A percentile compares a stretch with the other conserved stretches of the same genome.
These are phyloP conservation scores for Phytophthora ramorum DNA, from an alignment of 352 stramenopile species.

Conservation along the genomic window DNA sequence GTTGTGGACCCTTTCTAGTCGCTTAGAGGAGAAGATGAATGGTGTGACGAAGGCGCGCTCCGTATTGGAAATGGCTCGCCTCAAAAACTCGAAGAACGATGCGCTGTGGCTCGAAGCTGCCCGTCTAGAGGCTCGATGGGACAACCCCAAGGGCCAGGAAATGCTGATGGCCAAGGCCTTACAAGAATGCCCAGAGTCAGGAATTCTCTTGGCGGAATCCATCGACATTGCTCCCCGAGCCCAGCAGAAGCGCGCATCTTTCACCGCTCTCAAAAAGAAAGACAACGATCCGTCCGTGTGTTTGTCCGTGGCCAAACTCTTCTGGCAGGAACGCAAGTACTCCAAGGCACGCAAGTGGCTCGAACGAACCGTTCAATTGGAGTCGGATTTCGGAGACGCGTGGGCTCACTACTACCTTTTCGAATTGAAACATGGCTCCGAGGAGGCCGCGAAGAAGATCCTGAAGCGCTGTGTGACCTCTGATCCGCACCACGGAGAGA, in stretches of 20 bases:
- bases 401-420: conserved; percentile 99
- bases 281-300: conserved; percentile 98
- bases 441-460: conserved; percentile 87
- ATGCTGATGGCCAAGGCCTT: conserved; percentile 97
- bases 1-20: conserved; percentile 95
- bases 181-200: conserved; percentile 96
- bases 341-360: conserved; percentile 98
- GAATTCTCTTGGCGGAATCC: conserved; percentile 95
- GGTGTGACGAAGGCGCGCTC: conserved; percentile 97
- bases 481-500: conserved; percentile 95
- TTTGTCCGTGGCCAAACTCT: conserved; percentile 95
- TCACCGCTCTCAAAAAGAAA: conserved; percentile 97
- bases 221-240: conserved; percentile 95
- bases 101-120: conserved; percentile 97
- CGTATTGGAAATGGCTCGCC: conserved; percentile 95
- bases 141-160: conserved; percentile 95
- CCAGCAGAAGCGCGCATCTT: conserved; percentile 96
- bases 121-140: conserved; percentile 91
- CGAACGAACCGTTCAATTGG: conserved; percentile 95
- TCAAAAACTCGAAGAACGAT: conserved; percentile 96
- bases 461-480: conserved; percentile 87
- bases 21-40: conserved; percentile 92
- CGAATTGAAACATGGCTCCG: conserved; percentile 92
- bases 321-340: conserved; percentile 96
- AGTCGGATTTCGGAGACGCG: conserved; percentile 96